Base-by-base conservation (phyloP, 257 asterid genomes). In the Lycium barbarum region DNA sequence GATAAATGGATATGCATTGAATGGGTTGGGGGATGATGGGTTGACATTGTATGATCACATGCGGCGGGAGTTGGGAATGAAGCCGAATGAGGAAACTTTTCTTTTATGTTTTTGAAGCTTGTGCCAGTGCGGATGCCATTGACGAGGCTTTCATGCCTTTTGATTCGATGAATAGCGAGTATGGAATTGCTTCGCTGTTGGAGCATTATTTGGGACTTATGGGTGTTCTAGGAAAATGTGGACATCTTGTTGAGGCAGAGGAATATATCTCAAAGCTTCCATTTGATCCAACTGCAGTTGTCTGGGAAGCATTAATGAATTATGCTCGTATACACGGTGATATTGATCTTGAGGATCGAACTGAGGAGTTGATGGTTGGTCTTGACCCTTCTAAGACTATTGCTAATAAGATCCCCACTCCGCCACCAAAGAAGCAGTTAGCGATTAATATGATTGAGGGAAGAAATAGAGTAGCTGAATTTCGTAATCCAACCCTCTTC, bases 261-360 rank as follows among this genome's bases (percentile, higher is more conserved):
- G 95, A 92, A 3, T 94, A 89, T 72, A 91, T 96, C n/a, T 88
- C 85, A 67, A 89, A 92, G 74, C 99, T 96, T 83, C 98, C 99
- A 9, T 94, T 94, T 84, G 94, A 92, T 84, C 94, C 97, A 81
- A 88, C 96, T 51, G 90, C 94, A 70, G 91, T 78, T n/a, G 86
- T 96, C 61, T 96, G 97, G 97, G 98, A 96, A 89, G 96, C 95
- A 18, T 84, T 94, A 88, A 92, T 93, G 97, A 91, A 90, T 84
- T 94, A 90, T 88, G 99, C 99, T 7, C 97, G 97, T n/a, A 92
- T 94, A 61, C 99, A 96, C 15, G 99, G 99, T 49, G 98, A 96
- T 88, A 88, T 94, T 71, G 99, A 96, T 81, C 98, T 96, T 62
- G 99, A 96, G 88, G 98, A 96, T 84, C 94, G 81, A 54, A 92